Evolutionary conservation across 306 rosid genomes (phyloP).

Genomic region (Prinsepia uniflora): DNA sequence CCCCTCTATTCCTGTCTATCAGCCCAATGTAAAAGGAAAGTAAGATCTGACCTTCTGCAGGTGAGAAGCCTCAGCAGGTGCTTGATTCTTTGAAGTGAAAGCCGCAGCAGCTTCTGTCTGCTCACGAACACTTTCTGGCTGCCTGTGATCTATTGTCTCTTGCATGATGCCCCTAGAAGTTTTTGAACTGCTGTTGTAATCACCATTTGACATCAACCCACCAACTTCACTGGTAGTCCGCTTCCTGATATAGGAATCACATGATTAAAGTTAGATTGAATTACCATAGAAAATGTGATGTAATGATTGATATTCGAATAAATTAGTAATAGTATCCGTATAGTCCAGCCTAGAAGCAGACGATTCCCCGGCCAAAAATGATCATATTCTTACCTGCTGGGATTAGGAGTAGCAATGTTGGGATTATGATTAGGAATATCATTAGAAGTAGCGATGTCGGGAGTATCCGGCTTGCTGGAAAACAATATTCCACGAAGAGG

Average conservation of each 20-base stretch:
- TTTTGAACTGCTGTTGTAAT: constrained; percentile 42
- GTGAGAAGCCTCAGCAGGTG: constrained; percentile 39
- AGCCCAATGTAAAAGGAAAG: constrained; percentile 18
- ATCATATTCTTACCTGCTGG: constrained; percentile 47
- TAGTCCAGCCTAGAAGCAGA: too few species aligned
- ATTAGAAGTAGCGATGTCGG: constrained; percentile 28
- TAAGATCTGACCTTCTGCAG: constrained; percentile 44
- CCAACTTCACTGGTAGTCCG: constrained; percentile 54
- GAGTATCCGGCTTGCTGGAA: constrained; percentile 46
- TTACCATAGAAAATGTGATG: background rate
- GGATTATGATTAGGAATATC: constrained; percentile 27
- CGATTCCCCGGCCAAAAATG: background rate
- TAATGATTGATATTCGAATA: background rate
- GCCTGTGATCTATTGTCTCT: constrained; percentile 39
- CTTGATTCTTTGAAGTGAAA: constrained; percentile 33
- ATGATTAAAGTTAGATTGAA: constrained; percentile 17
- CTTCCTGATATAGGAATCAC: constrained; percentile 54
- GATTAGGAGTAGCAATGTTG: constrained; percentile 34
- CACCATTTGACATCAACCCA: constrained; percentile 44
- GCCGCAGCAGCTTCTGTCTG: constrained; percentile 37
- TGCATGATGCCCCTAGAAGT: constrained; percentile 34
- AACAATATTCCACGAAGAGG: constrained; percentile 80
- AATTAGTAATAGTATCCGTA: too few species aligned
- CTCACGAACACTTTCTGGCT: constrained; percentile 28
- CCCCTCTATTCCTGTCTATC: background rate